phyloP scores from a whole-genome alignment of 139 green algal species.

The Trebouxia sp. region DNA sequence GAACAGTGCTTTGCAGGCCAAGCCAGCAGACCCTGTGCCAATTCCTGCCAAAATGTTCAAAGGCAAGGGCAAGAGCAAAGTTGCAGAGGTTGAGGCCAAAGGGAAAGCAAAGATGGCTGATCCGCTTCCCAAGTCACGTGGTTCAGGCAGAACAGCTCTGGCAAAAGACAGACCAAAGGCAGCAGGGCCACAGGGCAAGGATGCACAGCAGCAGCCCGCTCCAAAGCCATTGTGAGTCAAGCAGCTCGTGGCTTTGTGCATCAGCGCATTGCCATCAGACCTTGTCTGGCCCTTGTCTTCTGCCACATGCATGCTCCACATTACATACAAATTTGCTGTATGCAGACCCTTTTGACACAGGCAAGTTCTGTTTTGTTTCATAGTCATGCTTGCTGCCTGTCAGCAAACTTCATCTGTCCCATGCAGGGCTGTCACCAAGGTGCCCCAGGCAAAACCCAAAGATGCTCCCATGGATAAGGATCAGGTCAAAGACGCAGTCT shows the following conservation, averaged over 20 bases:
- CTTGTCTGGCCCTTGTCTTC: no score
- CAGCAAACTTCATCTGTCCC: background rate
- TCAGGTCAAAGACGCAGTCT: background rate
- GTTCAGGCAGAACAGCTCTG: background rate
- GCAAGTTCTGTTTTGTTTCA: no score
- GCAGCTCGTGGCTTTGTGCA: no score
- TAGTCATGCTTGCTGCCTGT: no score
- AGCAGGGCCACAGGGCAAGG: background rate
- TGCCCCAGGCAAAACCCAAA: background rate
- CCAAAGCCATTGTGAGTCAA: background rate
- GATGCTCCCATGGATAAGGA: background rate
- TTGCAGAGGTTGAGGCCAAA: background rate
- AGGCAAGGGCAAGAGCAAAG: conserved; percentile 36
- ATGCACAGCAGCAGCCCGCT: background rate
- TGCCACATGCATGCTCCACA: background rate
- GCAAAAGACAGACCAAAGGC: conserved; percentile 31
- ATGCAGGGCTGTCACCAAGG: background rate
- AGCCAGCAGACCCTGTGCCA: background rate
- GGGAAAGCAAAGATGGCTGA: no score
- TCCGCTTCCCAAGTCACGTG: no score
- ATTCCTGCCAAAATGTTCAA: background rate
- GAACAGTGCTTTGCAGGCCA: background rate
- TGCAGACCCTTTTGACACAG: no score
- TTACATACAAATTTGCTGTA: no score
- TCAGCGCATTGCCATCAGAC: no score